Conservation (phyloP, 768 basidiomycete species). For the Boletales sp. region DNA sequence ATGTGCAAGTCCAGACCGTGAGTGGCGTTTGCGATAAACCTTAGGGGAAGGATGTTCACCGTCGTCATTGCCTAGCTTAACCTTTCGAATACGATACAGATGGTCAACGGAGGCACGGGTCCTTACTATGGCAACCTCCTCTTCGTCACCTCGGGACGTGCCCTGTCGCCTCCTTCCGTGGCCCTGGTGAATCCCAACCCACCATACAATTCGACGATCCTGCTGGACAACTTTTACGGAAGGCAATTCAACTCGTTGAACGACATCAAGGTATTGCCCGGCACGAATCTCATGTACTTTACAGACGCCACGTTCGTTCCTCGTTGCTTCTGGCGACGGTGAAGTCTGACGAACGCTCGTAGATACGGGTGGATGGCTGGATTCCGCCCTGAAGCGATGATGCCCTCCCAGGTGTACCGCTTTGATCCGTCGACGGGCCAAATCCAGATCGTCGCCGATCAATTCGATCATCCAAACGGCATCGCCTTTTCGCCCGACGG, state of each 20-base stretch:
- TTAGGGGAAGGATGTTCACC: neutral
- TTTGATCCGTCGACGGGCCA: conserved; percentile 56
- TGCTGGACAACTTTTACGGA: conserved; percentile 77
- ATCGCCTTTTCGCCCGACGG: conserved; percentile 68
- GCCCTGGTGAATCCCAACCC: conserved; percentile 59
- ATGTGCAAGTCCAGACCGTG: conserved; percentile 47
- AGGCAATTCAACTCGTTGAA: conserved; percentile 81
- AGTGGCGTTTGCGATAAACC: conserved; percentile 5
- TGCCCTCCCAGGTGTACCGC: conserved; percentile 62
- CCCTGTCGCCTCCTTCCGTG: conserved; percentile 55
- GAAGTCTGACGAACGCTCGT: neutral
- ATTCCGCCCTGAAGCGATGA: conserved; percentile 62
- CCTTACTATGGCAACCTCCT: conserved; percentile 56
- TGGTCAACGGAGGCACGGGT: conserved; percentile 69
- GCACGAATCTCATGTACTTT: conserved; percentile 66
- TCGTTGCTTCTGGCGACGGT: neutral
- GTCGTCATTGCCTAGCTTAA: conserved; percentile 41
- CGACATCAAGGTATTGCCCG: conserved; percentile 71
- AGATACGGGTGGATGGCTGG: conserved; percentile 63
- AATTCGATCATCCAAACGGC: conserved; percentile 72
- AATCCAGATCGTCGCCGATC: conserved; percentile 71
- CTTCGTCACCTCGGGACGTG: conserved; percentile 65
- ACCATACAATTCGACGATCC: conserved; percentile 63
- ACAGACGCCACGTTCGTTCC: conserved; percentile 61
- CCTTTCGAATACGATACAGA: conserved; percentile 56